These are phyloP conservation scores for Penicillium subrubescens DNA, from an alignment of 495 filamentous ascomycete species.

Conservation along the genomic window DNA sequence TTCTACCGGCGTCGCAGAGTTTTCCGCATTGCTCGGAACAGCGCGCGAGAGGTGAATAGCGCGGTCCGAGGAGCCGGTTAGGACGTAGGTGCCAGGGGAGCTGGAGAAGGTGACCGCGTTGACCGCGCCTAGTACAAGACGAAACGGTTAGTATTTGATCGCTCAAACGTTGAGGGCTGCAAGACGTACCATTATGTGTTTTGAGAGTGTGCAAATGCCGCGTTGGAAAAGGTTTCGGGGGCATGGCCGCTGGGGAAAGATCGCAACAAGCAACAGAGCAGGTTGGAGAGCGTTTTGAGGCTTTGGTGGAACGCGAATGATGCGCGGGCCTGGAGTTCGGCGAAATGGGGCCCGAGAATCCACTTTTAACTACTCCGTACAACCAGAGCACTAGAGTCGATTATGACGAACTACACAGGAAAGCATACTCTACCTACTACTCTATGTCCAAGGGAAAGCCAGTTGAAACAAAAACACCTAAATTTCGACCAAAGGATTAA, in stretches of 20 bases:
- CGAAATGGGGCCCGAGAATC: slow-evolving; percentile 10
- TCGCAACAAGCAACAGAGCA: neutral
- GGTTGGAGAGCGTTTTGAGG: slow-evolving; percentile 6
- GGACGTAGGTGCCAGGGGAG: slow-evolving; percentile 55
- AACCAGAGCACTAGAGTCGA: neutral
- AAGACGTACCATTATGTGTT: slow-evolving; percentile 46
- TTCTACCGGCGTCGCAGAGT: slow-evolving; percentile 33
- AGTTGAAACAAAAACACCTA: neutral
- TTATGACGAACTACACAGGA: neutral
- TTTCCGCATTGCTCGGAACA: slow-evolving; percentile 43
- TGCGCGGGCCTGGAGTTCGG: slow-evolving; percentile 8
- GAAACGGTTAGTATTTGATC: slow-evolving; percentile 2
- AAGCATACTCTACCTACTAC: neutral
- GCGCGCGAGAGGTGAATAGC: slow-evolving; percentile 80
- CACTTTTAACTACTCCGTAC: neutral
- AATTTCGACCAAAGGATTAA: slow-evolving; percentile 22
- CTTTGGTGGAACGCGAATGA: slow-evolving; percentile 6
- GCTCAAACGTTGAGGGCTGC: neutral
- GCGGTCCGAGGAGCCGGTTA: slow-evolving; percentile 86
- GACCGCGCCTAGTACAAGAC: slow-evolving; percentile 34
- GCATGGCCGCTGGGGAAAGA: slow-evolving; percentile 29
- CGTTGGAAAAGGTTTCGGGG: slow-evolving; percentile 35
- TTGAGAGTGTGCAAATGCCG: slow-evolving; percentile 46
- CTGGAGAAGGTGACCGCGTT: slow-evolving; percentile 47
- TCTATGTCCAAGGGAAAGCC: neutral